Base-by-base conservation (phyloP, 1,284 basidiomycete species). In the Cutaneotrichosporon spelunceum region DNA sequence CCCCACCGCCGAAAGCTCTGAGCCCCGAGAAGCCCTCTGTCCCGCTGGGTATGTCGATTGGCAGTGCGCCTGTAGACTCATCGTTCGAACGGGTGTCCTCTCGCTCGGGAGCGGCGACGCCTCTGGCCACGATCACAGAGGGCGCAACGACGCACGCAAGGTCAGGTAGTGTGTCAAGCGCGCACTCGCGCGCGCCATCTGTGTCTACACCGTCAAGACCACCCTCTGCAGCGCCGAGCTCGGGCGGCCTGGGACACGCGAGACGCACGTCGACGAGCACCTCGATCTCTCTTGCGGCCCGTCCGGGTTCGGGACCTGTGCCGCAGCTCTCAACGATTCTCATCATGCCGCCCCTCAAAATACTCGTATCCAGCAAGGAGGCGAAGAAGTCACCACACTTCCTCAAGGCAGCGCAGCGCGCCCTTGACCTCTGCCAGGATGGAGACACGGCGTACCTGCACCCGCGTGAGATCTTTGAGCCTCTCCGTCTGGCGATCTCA, bases 381-480 rank as follows among this genome's bases (percentile, higher is more conserved):
- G 93, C 93, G 6, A 92, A 88, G 70, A 87, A 90, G 45, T 91
- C 88, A 1, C 77, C 83, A 13, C 85, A 88, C n/a, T 84, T 97
- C 60, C 86, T 86, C 27, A 90, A 93, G 33, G 90, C 89, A 57
- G 87, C 90, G 3, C 86, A 90, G 67, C 84, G 84, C 59, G 93
- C 94, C 2, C 79, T 96, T 66, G 90, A 93, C 57, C 84, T 93
- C 75, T 85, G 95, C 73, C 86, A 87, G 70, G 82, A 83, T 30
- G 86, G 88, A 53, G 80, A 86, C 73, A 68, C 72, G 10, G 75
- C 78, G 1, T 77, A 73, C 61, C 65, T 74, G 44, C 77, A 79
- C 67, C 90, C 90, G 39, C 83, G 90, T 64, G 89, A 93, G 73
- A 90, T 96, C 58, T 93, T 98, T 72, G 91, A 95, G 73, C 93